Evolutionary conservation across 495 filamentous ascomycete genomes (phyloP).

Genomic region (Sporormia fimetaria): DNA sequence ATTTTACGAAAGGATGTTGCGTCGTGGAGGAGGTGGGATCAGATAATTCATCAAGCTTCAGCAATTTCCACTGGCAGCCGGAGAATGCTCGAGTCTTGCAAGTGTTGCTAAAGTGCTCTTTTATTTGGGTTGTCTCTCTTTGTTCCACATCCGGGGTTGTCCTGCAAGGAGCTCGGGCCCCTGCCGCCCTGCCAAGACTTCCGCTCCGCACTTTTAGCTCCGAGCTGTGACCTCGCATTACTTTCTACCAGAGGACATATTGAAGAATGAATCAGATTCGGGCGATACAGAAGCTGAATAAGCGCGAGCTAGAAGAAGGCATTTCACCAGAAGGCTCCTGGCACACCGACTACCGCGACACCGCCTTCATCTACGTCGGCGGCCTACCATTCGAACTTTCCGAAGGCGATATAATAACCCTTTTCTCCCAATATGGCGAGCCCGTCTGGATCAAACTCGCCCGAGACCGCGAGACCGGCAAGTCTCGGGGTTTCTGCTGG

Average conservation of each 20-base stretch:
- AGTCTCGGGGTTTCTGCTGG: constrained; percentile 85
- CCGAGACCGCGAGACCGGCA: constrained; percentile 92
- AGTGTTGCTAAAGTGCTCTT: too few relatives aligned
- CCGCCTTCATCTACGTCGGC: constrained; percentile 92
- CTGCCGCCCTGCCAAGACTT: neutral
- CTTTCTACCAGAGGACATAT: neutral
- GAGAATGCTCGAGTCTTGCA: too few relatives aligned
- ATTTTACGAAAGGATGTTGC: constrained; percentile 12
- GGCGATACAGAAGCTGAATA: constrained; percentile 84
- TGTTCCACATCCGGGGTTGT: neutral
- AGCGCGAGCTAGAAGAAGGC: constrained; percentile 82
- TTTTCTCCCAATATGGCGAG: constrained; percentile 96
- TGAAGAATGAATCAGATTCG: constrained; percentile 77
- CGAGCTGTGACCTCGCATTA: neutral
- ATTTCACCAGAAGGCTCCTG: constrained; percentile 79
- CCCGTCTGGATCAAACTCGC: constrained; percentile 81
- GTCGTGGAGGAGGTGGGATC: neutral
- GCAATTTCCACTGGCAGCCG: too few relatives aligned
- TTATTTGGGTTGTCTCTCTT: neutral
- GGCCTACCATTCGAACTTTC: constrained; percentile 88
- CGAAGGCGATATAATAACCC: constrained; percentile 90
- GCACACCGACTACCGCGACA: constrained; percentile 96
- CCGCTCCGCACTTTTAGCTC: constrained; percentile 3
- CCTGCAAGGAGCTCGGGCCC: neutral
- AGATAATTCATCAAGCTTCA: too few relatives aligned